These are phyloP conservation scores for Ramaria rubella DNA, from an alignment of 768 basidiomycete genomes.

Conservation along the genomic window DNA sequence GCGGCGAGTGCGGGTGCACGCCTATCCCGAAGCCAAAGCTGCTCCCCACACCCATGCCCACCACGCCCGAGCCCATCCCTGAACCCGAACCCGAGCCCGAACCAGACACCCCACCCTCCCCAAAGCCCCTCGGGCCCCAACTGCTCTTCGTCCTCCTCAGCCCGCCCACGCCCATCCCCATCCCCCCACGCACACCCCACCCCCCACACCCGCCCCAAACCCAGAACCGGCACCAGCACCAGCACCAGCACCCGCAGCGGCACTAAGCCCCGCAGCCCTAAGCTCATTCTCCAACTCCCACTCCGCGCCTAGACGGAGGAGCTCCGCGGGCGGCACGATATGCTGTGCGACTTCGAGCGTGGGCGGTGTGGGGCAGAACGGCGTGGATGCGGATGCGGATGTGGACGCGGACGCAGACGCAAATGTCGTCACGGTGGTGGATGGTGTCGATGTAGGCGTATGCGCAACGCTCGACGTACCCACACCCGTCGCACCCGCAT, in stretches of 20 bases:
- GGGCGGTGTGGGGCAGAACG: background rate
- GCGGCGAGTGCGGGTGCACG: no score
- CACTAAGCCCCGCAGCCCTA: background rate
- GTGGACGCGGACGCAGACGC: background rate
- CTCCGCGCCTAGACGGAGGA: background rate
- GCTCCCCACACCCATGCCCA: no score
- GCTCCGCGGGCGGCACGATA: conserved; percentile 4
- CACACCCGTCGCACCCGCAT: background rate
- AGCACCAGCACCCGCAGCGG: background rate
- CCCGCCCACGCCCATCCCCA: no score
- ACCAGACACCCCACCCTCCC: no score
- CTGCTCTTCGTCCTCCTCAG: background rate
- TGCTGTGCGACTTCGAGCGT: background rate
- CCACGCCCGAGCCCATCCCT: conserved; percentile 3
- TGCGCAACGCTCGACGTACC: background rate
- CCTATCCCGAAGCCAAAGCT: no score
- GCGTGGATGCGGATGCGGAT: background rate
- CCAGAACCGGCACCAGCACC: background rate
- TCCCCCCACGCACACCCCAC: no score
- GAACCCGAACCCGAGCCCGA: background rate
- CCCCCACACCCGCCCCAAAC: no score
- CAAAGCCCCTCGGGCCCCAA: no score
- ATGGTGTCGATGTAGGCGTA: background rate
- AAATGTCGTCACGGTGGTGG: no score
- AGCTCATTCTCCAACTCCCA: background rate